Conservation (phyloP, 768 basidiomycete species). For the Termitomyces sp. region DNA sequence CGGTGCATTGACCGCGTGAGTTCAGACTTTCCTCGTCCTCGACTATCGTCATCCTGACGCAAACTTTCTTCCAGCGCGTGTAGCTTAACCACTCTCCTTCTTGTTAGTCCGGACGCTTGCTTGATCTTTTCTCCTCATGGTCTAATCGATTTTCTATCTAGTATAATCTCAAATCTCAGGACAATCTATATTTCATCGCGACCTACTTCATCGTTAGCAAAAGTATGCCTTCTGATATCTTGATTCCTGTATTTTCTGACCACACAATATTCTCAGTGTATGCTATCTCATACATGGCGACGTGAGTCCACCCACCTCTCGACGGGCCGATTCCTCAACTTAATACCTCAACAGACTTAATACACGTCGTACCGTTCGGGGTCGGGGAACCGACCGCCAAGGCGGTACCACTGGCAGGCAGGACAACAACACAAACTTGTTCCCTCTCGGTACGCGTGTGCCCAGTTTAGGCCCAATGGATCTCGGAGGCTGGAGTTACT, state of each 20-base stretch:
- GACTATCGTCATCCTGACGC: background rate
- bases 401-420: conserved; percentile 25
- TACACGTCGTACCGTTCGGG: conserved; percentile 53
- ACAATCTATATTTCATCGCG: conserved; percentile 60
- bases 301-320: conserved; percentile 36
- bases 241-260: background rate
- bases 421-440: conserved; percentile 47
- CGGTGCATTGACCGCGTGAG: conserved; percentile 59
- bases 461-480: conserved; percentile 39
- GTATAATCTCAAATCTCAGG: conserved; percentile 53
- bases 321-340: background rate
- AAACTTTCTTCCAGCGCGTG: conserved; percentile 30
- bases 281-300: conserved; percentile 61
- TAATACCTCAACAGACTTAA: conserved; percentile 45
- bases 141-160: conserved; percentile 22
- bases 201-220: conserved; percentile 68
- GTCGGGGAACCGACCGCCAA: conserved; percentile 53
- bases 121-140: background rate
- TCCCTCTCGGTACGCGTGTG: conserved; percentile 46
- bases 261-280: conserved; percentile 43
- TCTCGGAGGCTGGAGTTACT: conserved; percentile 33
- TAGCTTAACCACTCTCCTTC: conserved; percentile 50
- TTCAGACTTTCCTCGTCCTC: background rate
- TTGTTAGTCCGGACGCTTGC: conserved; percentile 38
- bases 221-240: conserved; percentile 36